Evolutionary conservation across 352 stramenopile species (phyloP).

Genomic region (Pythium guiyangense): DNA sequence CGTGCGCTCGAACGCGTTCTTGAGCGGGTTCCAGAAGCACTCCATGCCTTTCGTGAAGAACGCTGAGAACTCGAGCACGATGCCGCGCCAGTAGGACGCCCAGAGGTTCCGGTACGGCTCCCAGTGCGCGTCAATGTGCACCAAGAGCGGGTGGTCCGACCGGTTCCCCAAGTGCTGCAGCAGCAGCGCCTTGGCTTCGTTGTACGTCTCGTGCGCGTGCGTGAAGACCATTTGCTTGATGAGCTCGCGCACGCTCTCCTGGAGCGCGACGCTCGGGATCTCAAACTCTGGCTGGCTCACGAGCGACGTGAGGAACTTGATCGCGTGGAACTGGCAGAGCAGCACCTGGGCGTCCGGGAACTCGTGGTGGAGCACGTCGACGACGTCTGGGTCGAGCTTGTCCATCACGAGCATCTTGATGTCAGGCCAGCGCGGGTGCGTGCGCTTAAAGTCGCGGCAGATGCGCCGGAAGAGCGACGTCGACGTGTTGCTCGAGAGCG

Average conservation of each 20-base stretch:
- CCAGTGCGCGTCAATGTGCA: conserved; percentile 50
- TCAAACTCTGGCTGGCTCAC: conserved; percentile 37
- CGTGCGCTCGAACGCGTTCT: conserved; percentile 43
- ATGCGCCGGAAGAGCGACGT: conserved; percentile 48
- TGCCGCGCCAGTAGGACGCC: conserved; percentile 55
- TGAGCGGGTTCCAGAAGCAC: conserved; percentile 62
- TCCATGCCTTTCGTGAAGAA: conserved; percentile 64
- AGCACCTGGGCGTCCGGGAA: conserved; percentile 54
- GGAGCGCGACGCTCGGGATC: conserved; percentile 26
- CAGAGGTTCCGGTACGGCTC: conserved; percentile 57
- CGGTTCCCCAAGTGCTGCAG: conserved; percentile 29
- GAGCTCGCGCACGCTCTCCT: conserved; percentile 40
- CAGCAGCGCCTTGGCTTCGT: conserved; percentile 40
- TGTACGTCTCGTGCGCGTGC: conserved; percentile 40
- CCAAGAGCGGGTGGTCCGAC: conserved; percentile 34
- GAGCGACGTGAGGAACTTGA: conserved; percentile 55
- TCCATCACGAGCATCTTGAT: conserved; percentile 69
- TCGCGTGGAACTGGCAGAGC: conserved; percentile 66
- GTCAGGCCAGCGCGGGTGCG: conserved; percentile 51
- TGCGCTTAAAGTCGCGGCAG: conserved; percentile 73
- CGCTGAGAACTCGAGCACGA: conserved; percentile 55
- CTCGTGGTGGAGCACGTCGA: conserved; percentile 49
- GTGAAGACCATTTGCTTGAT: conserved; percentile 68
- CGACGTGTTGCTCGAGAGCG: conserved; percentile 44
- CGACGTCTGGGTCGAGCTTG: conserved; percentile 43